phyloP scores from a whole-genome alignment of 2,329 filamentous ascomycete species.

The Parafenestella ontariensis region DNA sequence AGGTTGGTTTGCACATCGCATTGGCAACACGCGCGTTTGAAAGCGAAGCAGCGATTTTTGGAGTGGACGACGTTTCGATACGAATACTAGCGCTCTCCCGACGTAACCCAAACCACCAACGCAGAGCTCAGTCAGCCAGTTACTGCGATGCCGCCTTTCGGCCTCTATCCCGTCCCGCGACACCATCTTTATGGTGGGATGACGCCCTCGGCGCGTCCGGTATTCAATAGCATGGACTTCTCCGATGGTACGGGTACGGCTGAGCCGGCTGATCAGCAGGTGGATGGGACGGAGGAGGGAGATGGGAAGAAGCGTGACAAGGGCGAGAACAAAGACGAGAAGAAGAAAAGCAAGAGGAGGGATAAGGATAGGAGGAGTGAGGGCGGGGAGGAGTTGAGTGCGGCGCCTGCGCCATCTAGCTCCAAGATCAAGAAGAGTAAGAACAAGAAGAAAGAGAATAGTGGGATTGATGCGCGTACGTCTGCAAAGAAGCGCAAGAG shows the following conservation, averaged over 20 bases:
- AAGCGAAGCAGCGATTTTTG: background rate
- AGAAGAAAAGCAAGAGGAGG: background rate
- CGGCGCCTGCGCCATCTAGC: slow-evolving; percentile 7
- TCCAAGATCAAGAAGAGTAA: slow-evolving; percentile 10
- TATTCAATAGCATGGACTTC: slow-evolving; percentile 35
- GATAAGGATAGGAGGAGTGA: too few species aligned
- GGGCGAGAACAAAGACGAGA: slow-evolving; percentile 13
- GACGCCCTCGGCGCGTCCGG: slow-evolving; percentile 4
- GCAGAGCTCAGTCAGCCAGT: too few species aligned
- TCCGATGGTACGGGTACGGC: slow-evolving; percentile 4
- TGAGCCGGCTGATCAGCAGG: background rate
- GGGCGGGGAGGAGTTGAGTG: background rate
- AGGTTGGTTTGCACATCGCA: background rate
- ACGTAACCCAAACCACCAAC: too few species aligned
- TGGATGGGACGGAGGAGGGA: background rate
- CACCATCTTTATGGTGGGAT: slow-evolving; percentile 25
- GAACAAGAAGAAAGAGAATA: slow-evolving; percentile 12
- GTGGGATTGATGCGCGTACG: background rate
- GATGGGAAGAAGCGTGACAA: background rate
- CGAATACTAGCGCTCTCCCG: too few species aligned
- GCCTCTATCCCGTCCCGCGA: slow-evolving; percentile 33
- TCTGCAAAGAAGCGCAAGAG: slow-evolving; percentile 29
- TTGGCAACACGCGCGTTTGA: background rate
- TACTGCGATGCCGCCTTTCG: slow-evolving; percentile 30
- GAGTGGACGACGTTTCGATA: background rate